Base-by-base conservation (phyloP, 2,329 filamentous ascomycete genomes). In the Tolypocladium inflatum region DNA sequence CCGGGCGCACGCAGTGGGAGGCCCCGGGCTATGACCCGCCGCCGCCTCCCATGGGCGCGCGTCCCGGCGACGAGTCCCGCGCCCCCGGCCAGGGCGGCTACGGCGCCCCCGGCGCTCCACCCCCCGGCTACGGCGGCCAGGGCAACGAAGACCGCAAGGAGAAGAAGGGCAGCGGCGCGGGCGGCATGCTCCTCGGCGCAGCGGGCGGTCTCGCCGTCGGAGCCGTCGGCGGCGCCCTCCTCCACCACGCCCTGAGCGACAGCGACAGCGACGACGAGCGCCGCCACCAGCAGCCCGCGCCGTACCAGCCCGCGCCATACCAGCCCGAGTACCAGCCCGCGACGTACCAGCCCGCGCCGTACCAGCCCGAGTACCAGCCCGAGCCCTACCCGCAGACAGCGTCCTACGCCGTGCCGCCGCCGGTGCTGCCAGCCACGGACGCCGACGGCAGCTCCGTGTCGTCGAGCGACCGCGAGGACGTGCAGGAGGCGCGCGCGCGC, bases 1-100 rank as follows among this genome's bases (percentile, higher is more conserved):
- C 82, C 15, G 83, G 84, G 23, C 79, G 78, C 59, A 80, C 82
- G 0, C 84, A 88, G 69, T 88, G 85, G 85, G 83, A 87, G 61
- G 75, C 78, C 19, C 84, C 85, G 3, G 71, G 72, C 15, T 66
- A 70, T 55, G 63, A 64, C 2, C 57, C 60, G 13, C 62, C 66
- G 9, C 61, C 64, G 21, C 62, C 65, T 57, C 63, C 62, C 13
- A 61, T 61, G 53, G 60, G 64, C 19, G 62, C 61, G 17, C 59
- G 61, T 13, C 63, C 65, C 10, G 63, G 63, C 33, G 60, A 66
- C 23, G 65, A 60, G 51, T 66, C 63, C 45, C 66, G 23, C 21
- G 3, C 21, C 23, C 13, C 43, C 23, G 23, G 23, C 23, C 57
- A 56, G 23, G 55, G 48, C 48, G 48, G 15, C 17, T 33, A 50